phyloP scores from a whole-genome alignment of 805 yeast species.

The Candida verbasci region DNA sequence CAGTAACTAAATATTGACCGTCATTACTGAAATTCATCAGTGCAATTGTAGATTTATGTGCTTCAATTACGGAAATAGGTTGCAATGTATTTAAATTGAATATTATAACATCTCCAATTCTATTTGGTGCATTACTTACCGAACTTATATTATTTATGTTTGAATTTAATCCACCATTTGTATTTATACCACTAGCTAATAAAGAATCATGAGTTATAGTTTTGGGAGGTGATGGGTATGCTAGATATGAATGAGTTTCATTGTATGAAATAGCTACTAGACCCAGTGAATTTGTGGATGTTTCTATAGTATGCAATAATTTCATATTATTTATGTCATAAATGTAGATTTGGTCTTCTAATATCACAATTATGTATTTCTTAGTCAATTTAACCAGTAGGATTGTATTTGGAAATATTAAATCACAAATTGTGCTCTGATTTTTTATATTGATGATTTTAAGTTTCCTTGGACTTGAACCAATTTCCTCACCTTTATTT shows the following conservation, averaged over 20 bases:
- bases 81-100: slow-evolving; percentile 72
- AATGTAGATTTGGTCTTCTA: slow-evolving; percentile 42
- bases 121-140: slow-evolving; percentile 37
- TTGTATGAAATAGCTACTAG: slow-evolving; percentile 52
- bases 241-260: slow-evolving; percentile 49
- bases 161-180: slow-evolving; percentile 38
- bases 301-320: slow-evolving; percentile 41
- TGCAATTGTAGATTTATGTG: slow-evolving; percentile 77
- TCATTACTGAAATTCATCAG: slow-evolving; percentile 64
- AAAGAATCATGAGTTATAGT: slow-evolving; percentile 40
- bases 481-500: slow-evolving; percentile 68
- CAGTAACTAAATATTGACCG: slow-evolving; percentile 81
- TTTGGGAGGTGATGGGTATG: slow-evolving; percentile 76
- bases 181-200: slow-evolving; percentile 36
- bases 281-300: slow-evolving; percentile 45
- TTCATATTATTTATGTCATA: slow-evolving; percentile 39
- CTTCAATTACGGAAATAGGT: slow-evolving; percentile 78
- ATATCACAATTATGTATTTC: slow-evolving; percentile 29
- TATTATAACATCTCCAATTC: slow-evolving; percentile 69
- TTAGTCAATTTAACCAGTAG: slow-evolving; percentile 35
- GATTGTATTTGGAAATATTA: slow-evolving; percentile 39
- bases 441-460: slow-evolving; percentile 82
- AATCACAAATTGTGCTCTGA: slow-evolving; percentile 39
- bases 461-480: slow-evolving; percentile 73
- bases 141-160: slow-evolving; percentile 36